Evolutionary conservation across 1,284 basidiomycete species (phyloP), one percentile per base, ranked within the genome.

Genomic region (Trichosporon inkin): DNA sequence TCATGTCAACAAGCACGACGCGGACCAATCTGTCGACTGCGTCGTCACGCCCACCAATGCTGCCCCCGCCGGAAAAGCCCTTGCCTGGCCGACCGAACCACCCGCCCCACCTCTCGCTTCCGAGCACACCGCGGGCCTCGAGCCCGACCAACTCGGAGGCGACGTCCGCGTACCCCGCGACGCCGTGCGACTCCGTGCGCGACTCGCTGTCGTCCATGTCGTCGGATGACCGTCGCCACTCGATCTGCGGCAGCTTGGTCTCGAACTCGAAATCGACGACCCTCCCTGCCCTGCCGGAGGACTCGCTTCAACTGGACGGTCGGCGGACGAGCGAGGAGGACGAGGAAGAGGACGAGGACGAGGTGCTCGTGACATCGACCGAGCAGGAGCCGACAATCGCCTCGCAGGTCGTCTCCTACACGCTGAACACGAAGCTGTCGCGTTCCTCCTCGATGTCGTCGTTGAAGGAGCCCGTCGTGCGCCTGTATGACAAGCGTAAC

Each of bases 131-230:
- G 3, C 60, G 60, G 3, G 44, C 69, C 0, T 63, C 67, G 6
- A 68, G 62, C 63, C 71, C 72, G 2, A 72, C 68, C 6, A 63
- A 62, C 57, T 71, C 72, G 22, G 72, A 74, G 7, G 58, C 63
- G 10, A 71, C 70, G 1, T 68, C 67, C 1, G 49, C 56, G 10
- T 70, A 64, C 59, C 72, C 68, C 0, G 59, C 61, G 8, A 74
- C 72, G 6, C 72, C 72, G 14, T 53, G 65, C 8, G 69, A 68
- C n/a, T 66, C 65, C 7, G 39, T 62, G n/a, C 62, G 68, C 32
- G 70, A 68, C 47, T 53, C 56, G 14, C 44, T 49, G 14, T 34
- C 40, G 32, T 51, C 53, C 53, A 34, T 58, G 8, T 22, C 56
- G n/a, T 54, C 47, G 24, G 60, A 62, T 7, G 34, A 51, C 10